Percentiles rank a stretch among this genome's conserved stretches.
phyloP scores from a whole-genome alignment of 192 early-diverging fungal genomes.

The Coemansia sp. region DNA sequence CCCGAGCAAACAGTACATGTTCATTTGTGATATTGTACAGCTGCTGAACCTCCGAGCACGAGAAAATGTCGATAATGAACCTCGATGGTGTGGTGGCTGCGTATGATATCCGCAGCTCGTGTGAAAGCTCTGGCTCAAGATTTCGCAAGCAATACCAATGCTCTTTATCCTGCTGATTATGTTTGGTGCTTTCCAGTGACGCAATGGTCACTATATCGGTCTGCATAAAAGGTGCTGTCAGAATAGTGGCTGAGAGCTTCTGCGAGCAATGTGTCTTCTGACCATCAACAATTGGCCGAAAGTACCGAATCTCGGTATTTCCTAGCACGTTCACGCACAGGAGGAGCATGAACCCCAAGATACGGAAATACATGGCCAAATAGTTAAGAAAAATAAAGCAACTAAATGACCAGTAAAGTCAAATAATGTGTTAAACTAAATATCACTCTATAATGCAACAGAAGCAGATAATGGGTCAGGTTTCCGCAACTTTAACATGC shows the following conservation, averaged over 20 bases:
- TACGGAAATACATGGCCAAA: background rate
- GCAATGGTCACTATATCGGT: conserved; percentile 14
- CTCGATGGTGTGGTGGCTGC: conserved; percentile 34
- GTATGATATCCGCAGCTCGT: conserved; percentile 50
- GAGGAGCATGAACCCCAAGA: background rate
- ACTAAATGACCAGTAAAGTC: too few species aligned
- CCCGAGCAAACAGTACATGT: background rate
- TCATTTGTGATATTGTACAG: background rate
- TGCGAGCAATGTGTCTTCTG: background rate
- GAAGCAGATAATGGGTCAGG: background rate
- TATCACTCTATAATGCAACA: background rate
- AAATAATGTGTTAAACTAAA: background rate
- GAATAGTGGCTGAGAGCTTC: background rate
- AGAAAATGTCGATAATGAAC: conserved; percentile 28
- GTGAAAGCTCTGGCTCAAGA: conserved; percentile 11
- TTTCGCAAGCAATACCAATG: conserved; percentile 32
- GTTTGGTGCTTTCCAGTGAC: conserved; percentile 21
- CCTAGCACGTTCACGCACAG: conserved; percentile 2
- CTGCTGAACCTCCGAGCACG: background rate
- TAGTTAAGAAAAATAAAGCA: background rate
- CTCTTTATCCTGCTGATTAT: conserved; percentile 8
- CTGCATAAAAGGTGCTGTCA: conserved; percentile 18
- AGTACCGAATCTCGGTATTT: conserved; percentile 46
- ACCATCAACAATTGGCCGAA: conserved; percentile 10
- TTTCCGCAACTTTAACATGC: background rate